These are phyloP conservation scores for Gleditsia sinensis DNA, from an alignment of 306 rosid species.

Conservation along the genomic window DNA sequence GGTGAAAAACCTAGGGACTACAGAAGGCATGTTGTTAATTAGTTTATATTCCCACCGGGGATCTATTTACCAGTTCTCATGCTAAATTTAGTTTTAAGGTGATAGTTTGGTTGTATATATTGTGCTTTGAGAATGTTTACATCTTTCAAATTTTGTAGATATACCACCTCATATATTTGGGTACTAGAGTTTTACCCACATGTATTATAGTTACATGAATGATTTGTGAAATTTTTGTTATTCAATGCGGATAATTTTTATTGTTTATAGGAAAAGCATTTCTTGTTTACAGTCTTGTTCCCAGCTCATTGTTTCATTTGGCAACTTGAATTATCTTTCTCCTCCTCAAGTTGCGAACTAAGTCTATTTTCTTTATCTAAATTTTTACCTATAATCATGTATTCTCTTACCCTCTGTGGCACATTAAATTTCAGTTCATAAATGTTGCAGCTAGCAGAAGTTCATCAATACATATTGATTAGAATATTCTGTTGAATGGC, in stretches of 20 bases:
- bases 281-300: not conserved
- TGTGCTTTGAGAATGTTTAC: not conserved
- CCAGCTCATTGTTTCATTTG: not conserved
- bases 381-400: not conserved
- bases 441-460: slow-evolving; percentile 26
- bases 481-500: slow-evolving; percentile 58
- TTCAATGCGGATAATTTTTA: not conserved
- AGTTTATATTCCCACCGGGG: not conserved
- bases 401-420: not conserved
- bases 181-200: not conserved
- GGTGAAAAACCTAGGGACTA: not conserved
- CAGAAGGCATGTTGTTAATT: slow-evolving; percentile 10
- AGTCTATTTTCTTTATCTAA: not conserved
- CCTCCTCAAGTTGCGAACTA: not conserved
- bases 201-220: not conserved
- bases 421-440: slow-evolving; percentile 19
- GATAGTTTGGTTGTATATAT: not conserved
- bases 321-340: not conserved
- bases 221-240: not conserved
- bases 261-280: not conserved
- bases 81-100: not conserved
- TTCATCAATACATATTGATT: slow-evolving; percentile 19
- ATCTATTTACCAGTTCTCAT: not conserved
- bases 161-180: not conserved
- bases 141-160: slow-evolving; percentile 10